Base-by-base conservation (phyloP, 1,139 yeast species). In the Suhomyces wounanorum region DNA sequence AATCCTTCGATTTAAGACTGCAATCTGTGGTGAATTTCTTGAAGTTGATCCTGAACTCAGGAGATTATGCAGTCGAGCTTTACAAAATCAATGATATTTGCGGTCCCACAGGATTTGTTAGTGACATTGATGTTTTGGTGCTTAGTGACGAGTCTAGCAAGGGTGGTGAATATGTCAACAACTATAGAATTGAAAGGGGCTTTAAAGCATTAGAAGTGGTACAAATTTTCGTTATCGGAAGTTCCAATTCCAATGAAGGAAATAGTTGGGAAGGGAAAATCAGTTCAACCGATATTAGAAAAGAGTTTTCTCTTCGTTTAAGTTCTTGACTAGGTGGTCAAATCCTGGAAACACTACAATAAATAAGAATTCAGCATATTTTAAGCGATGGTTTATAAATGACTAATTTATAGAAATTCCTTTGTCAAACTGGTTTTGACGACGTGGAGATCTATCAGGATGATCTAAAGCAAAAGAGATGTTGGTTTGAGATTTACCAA, bases 61-160 rank as follows among this genome's bases (percentile, higher is more conserved):
- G 45, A 4, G 50, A 41, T 11, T 47, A 42, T 28, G 58, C 62
- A 0, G 65, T 84, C 21, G 70, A 69, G 40, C 58, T 73, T 7
- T 81, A 78, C 49, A 83, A 87, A 59, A 84, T 95, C 39, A 80
- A 83, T 53, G 99, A 95, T 65, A 80, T 92, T 0, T 91, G 96
- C 68, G 99, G 99, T 0, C 99, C 99, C 1, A 91, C 99, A 0
- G 96, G 92, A 0, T 77, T 79, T n/a, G 76, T 88, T 2, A 76
- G 77, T 21, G 85, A 84, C 39, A 89, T 95, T 41, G 87, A 91
- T 58, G 87, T 91, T 0, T 77, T 95, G 50, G 84, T 92, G 0
- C 83, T 94, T 8, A 89, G 96, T 58, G 76, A 82, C 41, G 99
- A 95, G 62, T 87, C 97, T 0, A 70, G 77, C 0, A 65, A 78